Base-by-base conservation (phyloP, 2,329 filamentous ascomycete genomes). In the Hymenoscyphus infarciens region DNA sequence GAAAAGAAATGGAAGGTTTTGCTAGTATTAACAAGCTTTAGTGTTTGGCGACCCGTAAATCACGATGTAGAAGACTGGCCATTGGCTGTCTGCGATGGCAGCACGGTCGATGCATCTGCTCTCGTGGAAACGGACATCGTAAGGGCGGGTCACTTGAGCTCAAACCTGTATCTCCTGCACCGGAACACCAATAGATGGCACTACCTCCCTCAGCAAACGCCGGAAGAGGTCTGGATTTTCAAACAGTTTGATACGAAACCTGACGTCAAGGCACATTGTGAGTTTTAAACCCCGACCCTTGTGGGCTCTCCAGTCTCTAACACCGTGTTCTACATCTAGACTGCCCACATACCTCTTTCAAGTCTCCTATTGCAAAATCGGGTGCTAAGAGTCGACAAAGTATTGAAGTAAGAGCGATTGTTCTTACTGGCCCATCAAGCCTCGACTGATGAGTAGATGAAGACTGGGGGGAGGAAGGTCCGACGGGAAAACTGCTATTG, bases 221-320 rank as follows among this genome's bases (percentile, higher is more conserved):
- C 31, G 3, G 55, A 57, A 19, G 55, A 57, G 16, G 31, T 35
- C 29, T 57, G 29, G 31, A 57, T 57, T 38, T 57, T 57, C 55
- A 57, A 57, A 29, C 55, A 57, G 16, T 57, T 57, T 38, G 55
- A 57, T 22, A 35, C 55, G 19, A 35, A 57, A 35, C 27, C 55
- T 19, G 31, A 35, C 31, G 31, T 57, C 16, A 31, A 22, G 16
- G 55, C 27, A 35, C 31, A 31, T 38, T 57, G 55, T 57, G n/a
- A 57, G 29, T 33, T 22, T n/a, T 35, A 19, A 31, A 42, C 2
- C 4, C n/a, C 2, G 5, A 19, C 16, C 16, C 39, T 19, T n/a
- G 29, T 31, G 5, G 2, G 10, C 33, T 11, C 8, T 35, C 33
- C 33, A 11, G 4, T 35, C 1, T 13, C 33, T 35, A 13, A 35